Conservation (phyloP, 768 basidiomycete genomes). For the Leccinum broughii region DNA sequence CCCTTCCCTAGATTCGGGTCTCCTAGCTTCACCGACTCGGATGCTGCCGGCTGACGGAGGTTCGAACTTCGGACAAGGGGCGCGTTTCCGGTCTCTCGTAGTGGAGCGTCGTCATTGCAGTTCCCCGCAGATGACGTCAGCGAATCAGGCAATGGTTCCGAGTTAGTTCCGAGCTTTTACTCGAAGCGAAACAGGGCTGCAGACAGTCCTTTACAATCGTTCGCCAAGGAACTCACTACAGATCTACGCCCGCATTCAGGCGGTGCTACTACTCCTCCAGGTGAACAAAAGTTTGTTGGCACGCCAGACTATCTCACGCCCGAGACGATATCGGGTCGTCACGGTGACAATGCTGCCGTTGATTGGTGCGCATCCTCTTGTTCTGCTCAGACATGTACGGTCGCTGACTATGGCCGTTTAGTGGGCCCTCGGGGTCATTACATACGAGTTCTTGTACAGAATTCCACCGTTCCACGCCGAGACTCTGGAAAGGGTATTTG, state of each 20-base stretch:
- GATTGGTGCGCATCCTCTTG: conserved; percentile 72
- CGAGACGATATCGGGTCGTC: conserved; percentile 91
- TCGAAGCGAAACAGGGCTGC: conserved; percentile 49
- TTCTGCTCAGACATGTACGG: conserved; percentile 8
- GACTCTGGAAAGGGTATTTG: conserved; percentile 95
- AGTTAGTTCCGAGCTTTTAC: conserved; percentile 62
- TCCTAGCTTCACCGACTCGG: conserved; percentile 64
- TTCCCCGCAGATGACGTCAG: conserved; percentile 75
- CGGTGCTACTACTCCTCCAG: conserved; percentile 72
- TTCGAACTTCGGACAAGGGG: conserved; percentile 81
- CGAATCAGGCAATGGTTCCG: conserved; percentile 85
- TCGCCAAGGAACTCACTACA: conserved; percentile 81
- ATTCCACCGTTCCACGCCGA: conserved; percentile 98
- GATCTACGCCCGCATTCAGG: conserved; percentile 72
- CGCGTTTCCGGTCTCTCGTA: conserved; percentile 53
- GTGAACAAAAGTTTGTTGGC: conserved; percentile 95
- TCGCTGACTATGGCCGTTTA: conserved; percentile 35
- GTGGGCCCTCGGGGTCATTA: conserved; percentile 99
- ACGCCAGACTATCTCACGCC: conserved; percentile 98
- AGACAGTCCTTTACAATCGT: conserved; percentile 84
- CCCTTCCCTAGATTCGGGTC: conserved; percentile 77
- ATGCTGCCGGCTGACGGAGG: conserved; percentile 66
- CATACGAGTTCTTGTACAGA: conserved; percentile 97
- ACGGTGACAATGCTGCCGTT: conserved; percentile 91
- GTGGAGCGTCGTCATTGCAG: conserved; percentile 66